These are phyloP conservation scores for Epichloe amarillans DNA, from an alignment of 2,329 filamentous ascomycete species.

Conservation along the genomic window DNA sequence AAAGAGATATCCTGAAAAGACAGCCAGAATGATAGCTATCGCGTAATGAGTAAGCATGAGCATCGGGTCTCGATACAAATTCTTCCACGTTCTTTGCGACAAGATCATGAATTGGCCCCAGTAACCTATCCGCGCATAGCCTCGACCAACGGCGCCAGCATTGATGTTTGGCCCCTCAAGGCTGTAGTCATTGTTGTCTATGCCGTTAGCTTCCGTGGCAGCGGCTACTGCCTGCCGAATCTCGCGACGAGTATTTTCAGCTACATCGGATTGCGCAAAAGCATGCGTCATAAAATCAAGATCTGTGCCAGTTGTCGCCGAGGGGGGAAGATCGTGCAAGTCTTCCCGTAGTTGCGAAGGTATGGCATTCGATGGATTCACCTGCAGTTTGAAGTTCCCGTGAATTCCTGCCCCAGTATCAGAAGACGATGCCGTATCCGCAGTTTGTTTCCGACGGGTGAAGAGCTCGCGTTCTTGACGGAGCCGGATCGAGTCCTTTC, in stretches of 20 bases:
- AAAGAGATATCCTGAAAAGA: conserved; percentile 89
- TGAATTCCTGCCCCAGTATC: conserved; percentile 38
- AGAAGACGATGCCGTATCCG: conserved; percentile 50
- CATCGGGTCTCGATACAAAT: conserved; percentile 93
- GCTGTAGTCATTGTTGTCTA: conserved; percentile 40
- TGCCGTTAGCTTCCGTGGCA: conserved; percentile 54
- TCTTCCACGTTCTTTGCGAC: conserved; percentile 86
- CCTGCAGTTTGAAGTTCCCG: conserved; percentile 38
- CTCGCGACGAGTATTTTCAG: conserved; percentile 59
- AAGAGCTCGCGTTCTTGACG: conserved; percentile 86
- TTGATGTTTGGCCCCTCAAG: conserved; percentile 34
- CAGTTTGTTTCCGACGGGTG: conserved; percentile 57
- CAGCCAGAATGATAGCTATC: conserved; percentile 85
- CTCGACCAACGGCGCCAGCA: conserved; percentile 52
- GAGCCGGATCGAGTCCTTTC: conserved; percentile 67
- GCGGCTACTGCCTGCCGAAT: conserved; percentile 55
- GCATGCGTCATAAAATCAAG: conserved; percentile 68
- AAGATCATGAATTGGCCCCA: conserved; percentile 76
- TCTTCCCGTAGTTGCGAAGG: conserved; percentile 57
- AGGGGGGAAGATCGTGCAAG: conserved; percentile 43
- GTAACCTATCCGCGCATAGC: conserved; percentile 72
- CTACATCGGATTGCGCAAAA: conserved; percentile 68
- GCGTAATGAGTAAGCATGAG: conserved; percentile 98
- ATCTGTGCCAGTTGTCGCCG: conserved; percentile 54
- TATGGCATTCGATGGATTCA: conserved; percentile 27